phyloP scores from a whole-genome alignment of 2,329 filamentous ascomycete genomes.

The Didymella exigua region DNA sequence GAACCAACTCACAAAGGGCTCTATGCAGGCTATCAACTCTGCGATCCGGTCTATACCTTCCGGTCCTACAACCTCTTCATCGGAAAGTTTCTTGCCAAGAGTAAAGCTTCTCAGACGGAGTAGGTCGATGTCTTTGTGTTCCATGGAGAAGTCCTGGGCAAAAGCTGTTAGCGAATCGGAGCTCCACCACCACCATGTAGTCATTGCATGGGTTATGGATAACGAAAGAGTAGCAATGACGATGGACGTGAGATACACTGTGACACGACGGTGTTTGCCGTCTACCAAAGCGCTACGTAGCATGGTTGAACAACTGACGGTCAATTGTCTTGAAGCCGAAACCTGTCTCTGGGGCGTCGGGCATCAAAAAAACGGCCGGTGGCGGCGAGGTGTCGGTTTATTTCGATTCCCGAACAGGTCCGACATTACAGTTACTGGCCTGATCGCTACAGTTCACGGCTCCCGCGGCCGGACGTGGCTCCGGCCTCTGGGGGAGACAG shows the following conservation, averaged over 20 bases:
- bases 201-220: background rate
- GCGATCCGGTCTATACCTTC: constrained; percentile 69
- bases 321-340: background rate
- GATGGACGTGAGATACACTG: background rate
- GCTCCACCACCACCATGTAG: background rate
- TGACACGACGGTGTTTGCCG: background rate
- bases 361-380: constrained; percentile 5
- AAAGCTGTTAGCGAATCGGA: constrained; percentile 30
- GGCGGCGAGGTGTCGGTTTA: background rate
- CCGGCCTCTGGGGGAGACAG: background rate
- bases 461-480: background rate
- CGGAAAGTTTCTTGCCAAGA: constrained; percentile 68
- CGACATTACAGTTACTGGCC: background rate
- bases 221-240: background rate
- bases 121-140: constrained; percentile 79
- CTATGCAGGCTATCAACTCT: constrained; percentile 69
- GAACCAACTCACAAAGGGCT: constrained; percentile 73
- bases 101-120: constrained; percentile 82
- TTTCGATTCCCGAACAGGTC: constrained; percentile 1
- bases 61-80: constrained; percentile 65
- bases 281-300: background rate
- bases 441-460: background rate
- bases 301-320: background rate
- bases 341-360: background rate
- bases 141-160: constrained; percentile 70